Conservation (phyloP, 2,329 filamentous ascomycete genomes). For the Pestalotiopsis sp. region DNA sequence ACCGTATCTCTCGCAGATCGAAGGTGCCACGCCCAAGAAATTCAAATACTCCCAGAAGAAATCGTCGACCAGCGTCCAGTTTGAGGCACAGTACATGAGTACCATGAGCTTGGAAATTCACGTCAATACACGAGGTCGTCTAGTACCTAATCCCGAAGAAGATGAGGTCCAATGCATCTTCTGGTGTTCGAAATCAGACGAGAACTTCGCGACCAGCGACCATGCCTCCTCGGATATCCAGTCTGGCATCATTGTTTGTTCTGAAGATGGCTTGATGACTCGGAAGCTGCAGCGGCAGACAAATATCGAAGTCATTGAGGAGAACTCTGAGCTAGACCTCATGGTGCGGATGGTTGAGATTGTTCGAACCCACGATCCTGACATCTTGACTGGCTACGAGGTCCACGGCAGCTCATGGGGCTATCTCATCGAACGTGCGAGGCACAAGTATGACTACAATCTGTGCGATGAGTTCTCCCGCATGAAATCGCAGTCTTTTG, state of each 20-base stretch:
- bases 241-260: slow-evolving; percentile 74
- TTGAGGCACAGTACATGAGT: slow-evolving; percentile 93
- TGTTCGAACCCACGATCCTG: slow-evolving; percentile 82
- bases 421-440: slow-evolving; percentile 88
- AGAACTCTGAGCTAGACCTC: slow-evolving; percentile 80
- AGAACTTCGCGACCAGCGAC: slow-evolving; percentile 55
- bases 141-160: slow-evolving; percentile 86
- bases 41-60: slow-evolving; percentile 85
- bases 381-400: slow-evolving; percentile 93
- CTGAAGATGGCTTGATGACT: slow-evolving; percentile 60
- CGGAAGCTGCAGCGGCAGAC: slow-evolving; percentile 65
- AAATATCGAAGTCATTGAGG: slow-evolving; percentile 68
- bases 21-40: slow-evolving; percentile 82
- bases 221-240: slow-evolving; percentile 52
- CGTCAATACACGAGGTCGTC: slow-evolving; percentile 78
- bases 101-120: slow-evolving; percentile 94
- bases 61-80: slow-evolving; percentile 74
- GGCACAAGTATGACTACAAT: slow-evolving; percentile 84
- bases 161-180: slow-evolving; percentile 89
- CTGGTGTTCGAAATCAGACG: slow-evolving; percentile 84
- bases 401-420: slow-evolving; percentile 95
- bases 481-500: slow-evolving; percentile 81
- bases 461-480: slow-evolving; percentile 90
- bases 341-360: slow-evolving; percentile 86
- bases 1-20: slow-evolving; percentile 76